phyloP scores from a whole-genome alignment of 208 protist genomes.

The Porcisia deanei region DNA sequence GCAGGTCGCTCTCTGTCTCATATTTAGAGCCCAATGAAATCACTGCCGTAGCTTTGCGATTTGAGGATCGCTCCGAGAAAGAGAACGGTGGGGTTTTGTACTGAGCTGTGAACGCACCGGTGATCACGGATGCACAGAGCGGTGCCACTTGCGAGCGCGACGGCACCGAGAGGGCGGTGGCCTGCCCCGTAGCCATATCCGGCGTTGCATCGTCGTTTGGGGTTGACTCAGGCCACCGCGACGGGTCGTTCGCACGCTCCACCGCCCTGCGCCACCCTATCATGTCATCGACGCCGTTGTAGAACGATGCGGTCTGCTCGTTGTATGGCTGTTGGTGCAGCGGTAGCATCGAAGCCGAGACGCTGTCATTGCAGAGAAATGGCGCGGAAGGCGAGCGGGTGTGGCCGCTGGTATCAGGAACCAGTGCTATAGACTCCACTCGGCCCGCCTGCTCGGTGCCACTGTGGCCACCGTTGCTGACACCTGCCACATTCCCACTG shows the following conservation, averaged over 20 bases:
- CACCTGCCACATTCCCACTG: not conserved
- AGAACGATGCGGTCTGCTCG: constrained; percentile 38
- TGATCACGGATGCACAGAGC: not conserved
- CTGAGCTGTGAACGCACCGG: not conserved
- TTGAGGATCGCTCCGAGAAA: not conserved
- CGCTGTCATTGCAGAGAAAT: constrained; percentile 3
- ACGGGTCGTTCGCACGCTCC: not conserved
- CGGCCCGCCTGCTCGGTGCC: not conserved
- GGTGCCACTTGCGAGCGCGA: constrained; percentile 1
- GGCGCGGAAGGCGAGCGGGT: not conserved
- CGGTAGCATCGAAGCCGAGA: constrained; percentile 10
- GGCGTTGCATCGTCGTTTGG: not conserved
- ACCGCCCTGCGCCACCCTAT: constrained; percentile 5
- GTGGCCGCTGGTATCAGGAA: not conserved
- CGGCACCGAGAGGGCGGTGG: not conserved
- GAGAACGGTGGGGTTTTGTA: not conserved
- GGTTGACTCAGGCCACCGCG: not conserved
- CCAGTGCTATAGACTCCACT: not conserved
- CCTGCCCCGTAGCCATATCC: not conserved
- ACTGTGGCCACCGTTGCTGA: not conserved
- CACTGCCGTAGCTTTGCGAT: not conserved
- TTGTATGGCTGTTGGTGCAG: constrained; percentile 57
- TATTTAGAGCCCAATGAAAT: not conserved
- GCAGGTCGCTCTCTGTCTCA: not conserved
- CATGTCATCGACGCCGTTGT: constrained; percentile 30